phyloP scores from a whole-genome alignment of 768 basidiomycete genomes.

The Lactifluus echinatus region DNA sequence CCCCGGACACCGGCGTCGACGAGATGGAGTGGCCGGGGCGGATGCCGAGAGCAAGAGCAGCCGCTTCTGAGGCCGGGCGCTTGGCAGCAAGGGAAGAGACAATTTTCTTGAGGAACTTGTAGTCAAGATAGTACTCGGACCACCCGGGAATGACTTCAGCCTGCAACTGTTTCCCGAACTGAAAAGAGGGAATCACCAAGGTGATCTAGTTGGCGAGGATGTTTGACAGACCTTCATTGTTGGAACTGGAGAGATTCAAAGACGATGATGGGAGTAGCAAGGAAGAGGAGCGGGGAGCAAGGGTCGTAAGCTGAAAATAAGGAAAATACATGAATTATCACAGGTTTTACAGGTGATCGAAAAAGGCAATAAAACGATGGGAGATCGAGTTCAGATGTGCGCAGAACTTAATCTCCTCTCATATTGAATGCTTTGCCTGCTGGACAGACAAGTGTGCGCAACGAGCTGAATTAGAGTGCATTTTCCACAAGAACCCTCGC shows the following conservation, averaged over 20 bases:
- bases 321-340: background rate
- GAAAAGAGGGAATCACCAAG: conserved; percentile 15
- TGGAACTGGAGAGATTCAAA: conserved; percentile 10
- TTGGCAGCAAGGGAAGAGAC: conserved; percentile 90
- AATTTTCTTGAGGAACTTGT: conserved; percentile 98
- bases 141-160: conserved; percentile 95
- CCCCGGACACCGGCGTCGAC: conserved; percentile 24
- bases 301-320: background rate
- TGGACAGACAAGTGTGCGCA: background rate
- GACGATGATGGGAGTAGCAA: background rate
- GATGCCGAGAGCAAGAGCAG: conserved; percentile 73
- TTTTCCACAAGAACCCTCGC: conserved; percentile 1
- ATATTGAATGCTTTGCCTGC: background rate
- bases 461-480: background rate
- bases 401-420: background rate
- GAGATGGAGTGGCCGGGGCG: conserved; percentile 52
- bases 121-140: conserved; percentile 93
- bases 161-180: conserved; percentile 99
- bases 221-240: conserved; percentile 26
- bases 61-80: conserved; percentile 84
- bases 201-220: background rate
- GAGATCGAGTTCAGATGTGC: background rate
- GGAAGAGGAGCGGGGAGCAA: background rate
- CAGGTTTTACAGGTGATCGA: background rate
- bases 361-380: conserved; percentile 1